Percentiles rank a stretch among this genome's conserved stretches.
phyloP scores from a whole-genome alignment of 2,329 filamentous ascomycete species.

The Penicillium frequentans region DNA sequence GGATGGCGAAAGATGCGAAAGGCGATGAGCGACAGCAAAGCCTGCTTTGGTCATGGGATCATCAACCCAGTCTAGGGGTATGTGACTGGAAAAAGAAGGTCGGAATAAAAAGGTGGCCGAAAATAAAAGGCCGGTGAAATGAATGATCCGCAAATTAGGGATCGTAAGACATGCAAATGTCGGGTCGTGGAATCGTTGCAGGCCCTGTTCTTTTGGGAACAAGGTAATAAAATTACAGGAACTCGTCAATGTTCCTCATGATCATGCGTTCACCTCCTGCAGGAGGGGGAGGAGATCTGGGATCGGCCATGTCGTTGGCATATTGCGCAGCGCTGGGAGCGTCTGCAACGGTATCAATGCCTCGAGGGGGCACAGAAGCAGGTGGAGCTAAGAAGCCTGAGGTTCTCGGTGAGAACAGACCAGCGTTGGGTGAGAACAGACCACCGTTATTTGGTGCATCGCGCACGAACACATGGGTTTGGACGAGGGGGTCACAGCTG shows the following conservation, averaged over 20 bases:
- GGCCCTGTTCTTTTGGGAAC: constrained; percentile 7
- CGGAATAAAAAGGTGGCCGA: constrained; percentile 11
- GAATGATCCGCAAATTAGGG: constrained; percentile 15
- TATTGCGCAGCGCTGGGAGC: constrained; percentile 15
- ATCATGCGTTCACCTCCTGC: constrained; percentile 40
- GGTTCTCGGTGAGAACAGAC: constrained; percentile 47
- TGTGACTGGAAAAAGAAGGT: constrained; percentile 21
- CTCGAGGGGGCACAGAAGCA: constrained; percentile 35
- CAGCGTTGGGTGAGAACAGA: constrained; percentile 46
- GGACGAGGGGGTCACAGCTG: constrained; percentile 29
- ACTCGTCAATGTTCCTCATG: constrained; percentile 48
- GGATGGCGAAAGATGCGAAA: constrained; percentile 4
- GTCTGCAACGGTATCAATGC: constrained; percentile 33
- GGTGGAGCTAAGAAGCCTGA: constrained; percentile 42
- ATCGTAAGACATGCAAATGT: constrained; percentile 18
- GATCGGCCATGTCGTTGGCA: constrained; percentile 32
- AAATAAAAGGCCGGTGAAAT: constrained; percentile 7
- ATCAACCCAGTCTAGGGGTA: constrained; percentile 26
- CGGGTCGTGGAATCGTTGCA: constrained; percentile 34
- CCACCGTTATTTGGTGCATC: constrained; percentile 37
- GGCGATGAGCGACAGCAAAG: constrained; percentile 38
- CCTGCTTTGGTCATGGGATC: constrained; percentile 44
- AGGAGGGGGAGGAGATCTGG: constrained; percentile 43
- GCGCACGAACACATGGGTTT: constrained; percentile 40
- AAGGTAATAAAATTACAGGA: constrained; percentile 34